Evolutionary conservation across 345 rosid genomes (phyloP).

Genomic region (Brassica incana): DNA sequence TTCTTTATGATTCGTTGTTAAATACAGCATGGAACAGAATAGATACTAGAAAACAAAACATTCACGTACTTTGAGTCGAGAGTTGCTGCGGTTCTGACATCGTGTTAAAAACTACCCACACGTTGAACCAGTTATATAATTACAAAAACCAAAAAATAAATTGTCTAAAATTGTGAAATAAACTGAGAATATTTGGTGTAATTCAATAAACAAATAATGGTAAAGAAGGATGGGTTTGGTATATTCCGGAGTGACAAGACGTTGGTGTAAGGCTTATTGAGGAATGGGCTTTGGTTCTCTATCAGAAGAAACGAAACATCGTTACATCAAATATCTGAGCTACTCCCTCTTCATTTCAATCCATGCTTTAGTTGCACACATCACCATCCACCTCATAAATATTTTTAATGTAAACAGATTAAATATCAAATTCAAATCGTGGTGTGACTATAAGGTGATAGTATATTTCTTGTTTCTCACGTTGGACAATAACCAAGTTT

Average conservation of each 20-base stretch:
- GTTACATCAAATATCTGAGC: conserved; percentile 27
- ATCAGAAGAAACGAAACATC: conserved; percentile 8
- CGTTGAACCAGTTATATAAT: conserved; percentile 1
- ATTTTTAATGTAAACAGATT: neutral
- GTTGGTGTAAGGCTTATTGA: conserved; percentile 39
- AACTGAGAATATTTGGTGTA: neutral
- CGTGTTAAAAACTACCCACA: neutral
- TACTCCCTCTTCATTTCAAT: neutral
- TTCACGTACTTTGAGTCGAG: neutral
- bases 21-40: neutral
- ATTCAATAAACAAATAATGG: neutral
- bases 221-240: conserved; percentile 13
- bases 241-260: conserved; percentile 32
- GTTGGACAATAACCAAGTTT: conserved; percentile 20
- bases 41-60: conserved; percentile 1
- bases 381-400: conserved; percentile 1
- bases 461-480: neutral
- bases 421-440: neutral
- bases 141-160: neutral
- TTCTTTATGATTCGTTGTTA: neutral
- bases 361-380: conserved; percentile 23
- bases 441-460: conserved; percentile 12
- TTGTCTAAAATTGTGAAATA: neutral
- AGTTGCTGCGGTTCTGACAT: conserved; percentile 7
- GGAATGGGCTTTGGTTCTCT: conserved; percentile 35